Conservation (phyloP, 805 yeast genomes). For the Wickerhamomyces chaumierensis region DNA sequence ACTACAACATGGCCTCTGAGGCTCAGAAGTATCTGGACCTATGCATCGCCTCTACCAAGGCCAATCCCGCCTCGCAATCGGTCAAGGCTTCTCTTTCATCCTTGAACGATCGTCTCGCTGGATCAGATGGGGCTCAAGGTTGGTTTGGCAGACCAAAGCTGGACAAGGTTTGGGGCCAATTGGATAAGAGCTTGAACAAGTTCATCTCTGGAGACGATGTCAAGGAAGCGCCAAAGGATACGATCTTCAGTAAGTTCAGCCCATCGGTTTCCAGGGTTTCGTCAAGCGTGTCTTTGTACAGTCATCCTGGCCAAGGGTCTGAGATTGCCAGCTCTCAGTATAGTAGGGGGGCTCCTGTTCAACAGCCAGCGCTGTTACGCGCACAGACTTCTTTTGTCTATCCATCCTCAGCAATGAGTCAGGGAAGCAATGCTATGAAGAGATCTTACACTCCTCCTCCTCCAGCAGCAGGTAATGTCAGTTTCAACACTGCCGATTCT, state of each 20-base stretch:
- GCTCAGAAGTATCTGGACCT: constrained; percentile 56
- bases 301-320: constrained; percentile 1
- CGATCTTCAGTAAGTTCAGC: constrained; percentile 61
- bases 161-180: constrained; percentile 81
- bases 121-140: constrained; percentile 37
- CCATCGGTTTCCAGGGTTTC: constrained; percentile 55
- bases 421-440: background rate
- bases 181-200: constrained; percentile 69
- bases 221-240: constrained; percentile 21
- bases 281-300: constrained; percentile 10
- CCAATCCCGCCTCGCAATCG: constrained; percentile 24
- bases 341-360: constrained; percentile 2
- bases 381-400: constrained; percentile 3
- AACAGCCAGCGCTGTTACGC: constrained; percentile 1
- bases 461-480: background rate
- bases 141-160: constrained; percentile 77
- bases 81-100: constrained; percentile 26
- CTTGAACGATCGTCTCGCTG: constrained; percentile 30
- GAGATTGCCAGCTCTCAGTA: constrained; percentile 2
- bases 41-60: constrained; percentile 28
- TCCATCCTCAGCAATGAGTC: constrained; percentile 1
- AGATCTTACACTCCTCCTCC: constrained; percentile 1
- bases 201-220: constrained; percentile 80
- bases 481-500: background rate
- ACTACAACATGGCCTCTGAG: constrained; percentile 43